phyloP scores from a whole-genome alignment of 2,329 filamentous ascomycete species.

The Trichoderma atroviride region DNA sequence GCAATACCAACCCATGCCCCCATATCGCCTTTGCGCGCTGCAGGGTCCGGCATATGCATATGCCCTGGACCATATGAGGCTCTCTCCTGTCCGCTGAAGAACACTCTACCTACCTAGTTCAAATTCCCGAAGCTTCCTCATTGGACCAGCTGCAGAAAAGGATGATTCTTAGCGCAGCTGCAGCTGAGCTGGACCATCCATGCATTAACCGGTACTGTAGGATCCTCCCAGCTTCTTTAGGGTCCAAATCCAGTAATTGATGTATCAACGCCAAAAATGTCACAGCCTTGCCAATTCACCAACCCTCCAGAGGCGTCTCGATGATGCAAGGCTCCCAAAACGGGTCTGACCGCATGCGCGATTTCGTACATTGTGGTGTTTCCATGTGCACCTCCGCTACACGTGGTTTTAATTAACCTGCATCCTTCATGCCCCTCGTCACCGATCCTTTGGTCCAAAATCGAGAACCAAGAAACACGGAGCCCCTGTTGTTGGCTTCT shows the following conservation, averaged over 20 bases:
- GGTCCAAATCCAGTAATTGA: background rate
- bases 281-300: background rate
- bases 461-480: background rate
- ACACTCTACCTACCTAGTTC: background rate
- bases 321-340: background rate
- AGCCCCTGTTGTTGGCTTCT: background rate
- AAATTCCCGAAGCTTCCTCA: background rate
- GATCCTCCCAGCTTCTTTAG: background rate
- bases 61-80: background rate
- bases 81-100: background rate
- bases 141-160: conserved; percentile 6
- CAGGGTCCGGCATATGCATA: background rate
- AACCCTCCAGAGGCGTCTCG: background rate
- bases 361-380: background rate
- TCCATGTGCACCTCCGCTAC: background rate
- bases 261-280: background rate
- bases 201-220: background rate
- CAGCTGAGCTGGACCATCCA: background rate
- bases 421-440: background rate
- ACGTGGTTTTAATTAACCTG: conserved; percentile 10
- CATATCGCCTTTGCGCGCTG: background rate
- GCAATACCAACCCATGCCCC: background rate
- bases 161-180: conserved; percentile 2
- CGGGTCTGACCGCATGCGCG: conserved; percentile 18
- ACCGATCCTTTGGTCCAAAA: conserved; percentile 1